Conservation (phyloP, 345 rosid genomes). For the Pistacia vera region DNA sequence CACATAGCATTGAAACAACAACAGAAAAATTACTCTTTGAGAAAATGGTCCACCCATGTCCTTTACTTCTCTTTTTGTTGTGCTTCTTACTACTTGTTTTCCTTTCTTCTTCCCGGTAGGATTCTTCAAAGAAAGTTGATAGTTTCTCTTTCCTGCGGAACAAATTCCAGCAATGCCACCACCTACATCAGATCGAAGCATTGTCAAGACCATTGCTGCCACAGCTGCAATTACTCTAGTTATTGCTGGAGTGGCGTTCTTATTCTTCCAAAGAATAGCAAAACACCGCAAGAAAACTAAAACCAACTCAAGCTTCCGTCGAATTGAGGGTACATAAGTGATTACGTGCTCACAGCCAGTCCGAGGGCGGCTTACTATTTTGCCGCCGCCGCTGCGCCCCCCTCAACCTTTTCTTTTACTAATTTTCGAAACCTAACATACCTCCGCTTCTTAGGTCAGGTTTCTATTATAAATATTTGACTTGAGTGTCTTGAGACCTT, state of each 20-base stretch:
- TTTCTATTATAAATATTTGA: not conserved
- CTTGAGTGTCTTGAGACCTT: not conserved
- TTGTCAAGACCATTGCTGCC: constrained; percentile 29
- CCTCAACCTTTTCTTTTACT: too few species aligned
- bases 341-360: not conserved
- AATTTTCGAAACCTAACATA: too few species aligned
- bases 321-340: not conserved
- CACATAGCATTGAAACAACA: not conserved
- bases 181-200: not conserved
- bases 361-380: constrained; percentile 16
- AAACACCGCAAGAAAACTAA: constrained; percentile 13
- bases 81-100: constrained; percentile 9
- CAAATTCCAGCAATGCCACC: constrained; percentile 18
- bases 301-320: constrained; percentile 30
- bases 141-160: not conserved
- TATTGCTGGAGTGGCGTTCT: constrained; percentile 31
- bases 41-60: constrained; percentile 18
- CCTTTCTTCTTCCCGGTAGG: constrained; percentile 6
- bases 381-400: too few species aligned
- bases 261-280: constrained; percentile 24
- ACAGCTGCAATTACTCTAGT: constrained; percentile 32
- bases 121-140: not conserved
- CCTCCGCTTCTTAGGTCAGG: too few species aligned
- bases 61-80: constrained; percentile 8
- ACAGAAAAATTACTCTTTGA: too few species aligned